Conservation (phyloP, 495 filamentous ascomycete species). For the Elaphomyces granulatus region DNA sequence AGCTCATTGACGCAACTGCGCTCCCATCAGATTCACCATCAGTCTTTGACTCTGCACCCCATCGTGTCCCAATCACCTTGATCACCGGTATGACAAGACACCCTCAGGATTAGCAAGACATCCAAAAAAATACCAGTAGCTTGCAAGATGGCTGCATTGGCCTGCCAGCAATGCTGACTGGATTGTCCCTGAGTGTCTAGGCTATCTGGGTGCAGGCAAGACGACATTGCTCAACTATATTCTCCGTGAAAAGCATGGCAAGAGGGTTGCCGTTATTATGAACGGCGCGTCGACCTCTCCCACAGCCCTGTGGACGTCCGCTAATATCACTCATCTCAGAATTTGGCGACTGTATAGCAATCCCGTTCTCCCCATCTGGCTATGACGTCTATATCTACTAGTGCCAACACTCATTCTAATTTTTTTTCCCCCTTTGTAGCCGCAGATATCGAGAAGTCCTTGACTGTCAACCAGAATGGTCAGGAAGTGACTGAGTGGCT, state of each 20-base stretch:
- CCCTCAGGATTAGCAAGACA: too few relatives aligned
- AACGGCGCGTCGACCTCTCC: constrained; percentile 46
- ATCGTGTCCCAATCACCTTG: constrained; percentile 81
- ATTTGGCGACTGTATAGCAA: constrained; percentile 76
- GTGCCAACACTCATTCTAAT: too few relatives aligned
- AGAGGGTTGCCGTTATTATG: constrained; percentile 93
- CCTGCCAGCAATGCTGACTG: too few relatives aligned
- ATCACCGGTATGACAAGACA: constrained; percentile 55
- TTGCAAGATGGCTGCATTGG: too few relatives aligned
- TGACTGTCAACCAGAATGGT: constrained; percentile 75
- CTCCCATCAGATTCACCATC: constrained; percentile 9
- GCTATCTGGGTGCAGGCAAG: constrained; percentile 88
- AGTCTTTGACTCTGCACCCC: constrained; percentile 31
- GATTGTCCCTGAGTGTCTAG: too few relatives aligned
- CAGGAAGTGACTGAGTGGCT: constrained; percentile 89
- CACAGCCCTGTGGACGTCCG: neutral
- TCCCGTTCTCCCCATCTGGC: too few relatives aligned
- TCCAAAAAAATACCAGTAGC: too few relatives aligned
- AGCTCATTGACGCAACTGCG: constrained; percentile 45
- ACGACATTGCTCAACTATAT: constrained; percentile 95
- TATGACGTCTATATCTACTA: too few relatives aligned
- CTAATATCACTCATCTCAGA: constrained; percentile 36
- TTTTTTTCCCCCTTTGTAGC: constrained; percentile 36
- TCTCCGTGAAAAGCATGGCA: constrained; percentile 81
- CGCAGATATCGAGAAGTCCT: constrained; percentile 82